A percentile compares a stretch with the other conserved stretches of the same genome.
Conservation (phyloP, 306 rosid genomes). For the Vicia villosa region DNA sequence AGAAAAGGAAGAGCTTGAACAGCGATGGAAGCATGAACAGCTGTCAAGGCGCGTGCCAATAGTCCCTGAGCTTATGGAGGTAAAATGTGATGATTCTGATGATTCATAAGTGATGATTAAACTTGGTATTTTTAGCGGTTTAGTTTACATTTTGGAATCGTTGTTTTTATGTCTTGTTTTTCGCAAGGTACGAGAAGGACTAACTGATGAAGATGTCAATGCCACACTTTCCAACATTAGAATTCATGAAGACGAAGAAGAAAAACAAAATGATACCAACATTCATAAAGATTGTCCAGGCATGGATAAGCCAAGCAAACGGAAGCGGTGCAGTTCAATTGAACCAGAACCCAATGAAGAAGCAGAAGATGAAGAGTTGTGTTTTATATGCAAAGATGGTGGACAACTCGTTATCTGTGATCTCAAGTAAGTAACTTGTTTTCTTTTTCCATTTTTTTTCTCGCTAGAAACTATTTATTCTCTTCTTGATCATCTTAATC, state of each 20-base stretch:
- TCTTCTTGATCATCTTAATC: not conserved
- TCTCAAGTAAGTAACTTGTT: not conserved
- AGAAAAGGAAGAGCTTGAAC: slow-evolving; percentile 36
- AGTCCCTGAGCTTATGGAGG: slow-evolving; percentile 18
- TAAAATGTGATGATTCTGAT: no score
- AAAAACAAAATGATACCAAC: slow-evolving; percentile 22
- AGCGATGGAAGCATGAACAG: slow-evolving; percentile 23
- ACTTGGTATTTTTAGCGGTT: no score
- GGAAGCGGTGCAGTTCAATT: no score
- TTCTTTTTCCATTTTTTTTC: not conserved
- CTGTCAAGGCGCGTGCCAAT: slow-evolving; percentile 15
- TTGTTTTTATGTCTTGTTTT: not conserved
- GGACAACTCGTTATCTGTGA: slow-evolving; percentile 48
- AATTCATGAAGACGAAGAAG: slow-evolving; percentile 37
- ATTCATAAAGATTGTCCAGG: no score
- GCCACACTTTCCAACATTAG: slow-evolving; percentile 26
- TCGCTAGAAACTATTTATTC: no score
- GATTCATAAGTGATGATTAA: no score
- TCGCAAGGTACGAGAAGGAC: slow-evolving; percentile 57
- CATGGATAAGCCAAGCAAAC: no score
- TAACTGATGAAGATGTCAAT: slow-evolving; percentile 34
- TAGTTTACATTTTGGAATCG: no score
- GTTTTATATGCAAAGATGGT: slow-evolving; percentile 58
- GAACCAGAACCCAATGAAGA: not conserved
- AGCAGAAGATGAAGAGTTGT: slow-evolving; percentile 38